Evolutionary conservation across 2,329 filamentous ascomycete genomes (phyloP), one percentile per base, ranked within the genome.

Genomic region (Trichoderma cornu-damae): DNA sequence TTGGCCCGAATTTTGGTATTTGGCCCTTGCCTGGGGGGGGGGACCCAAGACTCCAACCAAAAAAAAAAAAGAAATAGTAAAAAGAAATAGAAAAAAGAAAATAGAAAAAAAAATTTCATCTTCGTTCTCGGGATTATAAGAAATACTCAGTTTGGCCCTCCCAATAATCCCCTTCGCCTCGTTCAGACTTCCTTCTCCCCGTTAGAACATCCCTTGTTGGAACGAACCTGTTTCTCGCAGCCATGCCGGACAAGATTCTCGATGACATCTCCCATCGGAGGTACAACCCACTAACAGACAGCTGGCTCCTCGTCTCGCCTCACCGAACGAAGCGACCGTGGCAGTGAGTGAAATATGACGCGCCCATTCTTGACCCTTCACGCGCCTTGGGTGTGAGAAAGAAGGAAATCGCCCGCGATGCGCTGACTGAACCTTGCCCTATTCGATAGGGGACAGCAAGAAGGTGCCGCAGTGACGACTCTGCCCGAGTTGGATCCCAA

Each of bases 221-320:
- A 24, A 4, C 20, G 24, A 14, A 20, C 14, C 32, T 26, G n/a
- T n/a, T 24, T 32, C n/a, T 59, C 60, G 28, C 50, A 64, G 74
- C 61, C 46, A 92, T 91, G 88, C 82, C 84, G 7, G 86, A 88
- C 68, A 80, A 84, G 62, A 85, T 93, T 49, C 85, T 99, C 50
- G 86, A 97, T 78, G 93, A 99, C 72, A 97, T 99, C 67, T 96
- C 94, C 40, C 94, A 99, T 71, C 82, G 94, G 67, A 87, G 94
- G 70, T 97, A 88, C 73, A 99, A 99, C 71, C 89, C 90, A 53
- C 80, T 99, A 61, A 87, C 89, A 63, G 91, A 90, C 61, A 90
- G 88, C 61, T 96, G 92, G 88, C 82, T 99, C 60, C 82, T 99
- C 35, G 94, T 99, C 12, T 97, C 94, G 14, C 94, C 94, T 60